A percentile compares a stretch with the other conserved stretches of the same genome.
Evolutionary conservation across 2,329 filamentous ascomycete genomes (phyloP).

Genomic region (Triangularia setosa): DNA sequence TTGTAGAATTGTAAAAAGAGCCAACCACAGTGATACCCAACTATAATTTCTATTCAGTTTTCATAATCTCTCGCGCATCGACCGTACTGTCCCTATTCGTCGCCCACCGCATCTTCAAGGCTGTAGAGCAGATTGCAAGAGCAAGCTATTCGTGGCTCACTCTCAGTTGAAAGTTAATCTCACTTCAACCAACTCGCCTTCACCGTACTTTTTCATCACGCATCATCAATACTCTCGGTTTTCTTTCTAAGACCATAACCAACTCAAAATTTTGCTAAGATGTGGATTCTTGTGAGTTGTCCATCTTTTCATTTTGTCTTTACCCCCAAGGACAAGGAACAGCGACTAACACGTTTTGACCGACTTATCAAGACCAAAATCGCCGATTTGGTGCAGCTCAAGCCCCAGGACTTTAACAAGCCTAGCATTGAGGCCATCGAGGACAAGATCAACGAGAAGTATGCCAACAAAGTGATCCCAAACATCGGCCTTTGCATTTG

Average conservation of each 20-base stretch:
- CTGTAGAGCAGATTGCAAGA: neutral
- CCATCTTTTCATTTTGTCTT: neutral
- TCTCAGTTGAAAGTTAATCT: neutral
- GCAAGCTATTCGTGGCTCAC: neutral
- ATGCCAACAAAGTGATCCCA: constrained; percentile 78
- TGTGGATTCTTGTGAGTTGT: neutral
- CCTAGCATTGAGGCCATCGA: constrained; percentile 80
- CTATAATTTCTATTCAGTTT: neutral
- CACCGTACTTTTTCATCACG: neutral
- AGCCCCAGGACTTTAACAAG: constrained; percentile 82
- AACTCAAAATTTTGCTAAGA: neutral
- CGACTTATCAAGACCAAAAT: constrained; percentile 53
- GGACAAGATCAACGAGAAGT: constrained; percentile 96
- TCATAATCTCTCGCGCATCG: neutral
- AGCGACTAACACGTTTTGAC: neutral
- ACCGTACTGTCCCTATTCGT: neutral
- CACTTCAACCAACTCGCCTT: neutral
- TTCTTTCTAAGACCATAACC: neutral
- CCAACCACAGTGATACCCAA: neutral
- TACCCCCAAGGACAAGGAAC: too few relatives aligned
- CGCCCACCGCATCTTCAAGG: neutral
- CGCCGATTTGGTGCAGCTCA: constrained; percentile 89
- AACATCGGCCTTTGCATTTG: constrained; percentile 92
- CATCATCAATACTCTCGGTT: neutral
- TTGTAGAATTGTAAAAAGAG: neutral